These are phyloP conservation scores for Trametes sanguinea DNA, from an alignment of 768 basidiomycete species.

Conservation along the genomic window DNA sequence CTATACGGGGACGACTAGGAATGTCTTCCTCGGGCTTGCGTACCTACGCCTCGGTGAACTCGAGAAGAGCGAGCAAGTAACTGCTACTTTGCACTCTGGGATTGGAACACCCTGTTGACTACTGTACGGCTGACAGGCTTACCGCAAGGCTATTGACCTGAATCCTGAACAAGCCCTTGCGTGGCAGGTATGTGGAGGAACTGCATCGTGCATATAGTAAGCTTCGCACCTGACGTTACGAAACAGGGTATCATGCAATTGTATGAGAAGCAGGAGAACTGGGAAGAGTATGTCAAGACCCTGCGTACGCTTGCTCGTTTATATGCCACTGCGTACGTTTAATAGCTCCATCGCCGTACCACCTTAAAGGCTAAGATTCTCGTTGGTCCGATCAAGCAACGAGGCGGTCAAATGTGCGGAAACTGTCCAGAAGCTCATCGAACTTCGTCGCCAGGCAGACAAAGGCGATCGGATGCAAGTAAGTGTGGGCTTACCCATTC, in stretches of 20 bases:
- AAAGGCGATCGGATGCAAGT: conserved; percentile 57
- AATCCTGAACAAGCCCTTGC: conserved; percentile 74
- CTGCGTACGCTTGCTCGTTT: conserved; percentile 60
- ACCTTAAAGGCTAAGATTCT: background rate
- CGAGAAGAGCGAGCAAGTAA: conserved; percentile 85
- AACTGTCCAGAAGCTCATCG: conserved; percentile 73
- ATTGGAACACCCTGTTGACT: background rate
- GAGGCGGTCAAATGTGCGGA: conserved; percentile 84
- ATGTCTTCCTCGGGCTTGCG: conserved; percentile 85
- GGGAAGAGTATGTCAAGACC: conserved; percentile 56
- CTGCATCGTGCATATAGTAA: background rate
- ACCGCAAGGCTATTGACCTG: conserved; percentile 72
- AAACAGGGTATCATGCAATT: conserved; percentile 69
- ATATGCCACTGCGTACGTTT: conserved; percentile 57
- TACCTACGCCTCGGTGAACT: conserved; percentile 70
- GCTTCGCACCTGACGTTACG: background rate
- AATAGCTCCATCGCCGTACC: background rate
- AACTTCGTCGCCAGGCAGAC: conserved; percentile 56
- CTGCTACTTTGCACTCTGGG: conserved; percentile 20
- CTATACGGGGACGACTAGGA: conserved; percentile 42
- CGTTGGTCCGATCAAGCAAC: conserved; percentile 43
- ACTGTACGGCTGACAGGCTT: conserved; percentile 55
- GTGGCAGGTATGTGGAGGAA: conserved; percentile 64
- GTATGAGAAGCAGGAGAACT: conserved; percentile 64
- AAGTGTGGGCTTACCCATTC: conserved; percentile 7